phyloP scores from a whole-genome alignment of 345 rosid genomes.

The Erodium maritimum region DNA sequence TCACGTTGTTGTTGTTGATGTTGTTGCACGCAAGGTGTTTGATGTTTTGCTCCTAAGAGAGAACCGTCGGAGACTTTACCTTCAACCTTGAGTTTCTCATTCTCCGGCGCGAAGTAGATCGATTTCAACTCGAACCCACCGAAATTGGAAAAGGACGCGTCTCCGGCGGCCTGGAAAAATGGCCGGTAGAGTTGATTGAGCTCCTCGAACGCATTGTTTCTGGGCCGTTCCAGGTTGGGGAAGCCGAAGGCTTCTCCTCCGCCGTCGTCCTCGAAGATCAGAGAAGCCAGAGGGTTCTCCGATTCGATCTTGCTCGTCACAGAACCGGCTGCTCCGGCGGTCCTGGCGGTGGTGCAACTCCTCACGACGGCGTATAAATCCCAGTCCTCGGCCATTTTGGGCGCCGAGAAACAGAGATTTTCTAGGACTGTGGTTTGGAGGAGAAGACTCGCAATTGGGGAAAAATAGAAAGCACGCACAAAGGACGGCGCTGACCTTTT shows the following conservation, averaged over 20 bases:
- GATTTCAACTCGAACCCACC: background rate
- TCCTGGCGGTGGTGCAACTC: constrained; percentile 30
- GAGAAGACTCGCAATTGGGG: constrained; percentile 16
- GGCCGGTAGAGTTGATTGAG: constrained; percentile 48
- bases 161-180: constrained; percentile 15
- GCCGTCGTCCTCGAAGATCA: constrained; percentile 28
- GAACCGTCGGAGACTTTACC: too few species aligned
- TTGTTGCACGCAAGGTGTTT: too few species aligned
- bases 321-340: background rate
- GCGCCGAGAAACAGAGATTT: too few species aligned
- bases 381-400: constrained; percentile 59
- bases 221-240: constrained; percentile 15
- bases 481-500: constrained; percentile 76
- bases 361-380: constrained; percentile 74
- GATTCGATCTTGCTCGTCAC: background rate
- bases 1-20: too few species aligned
- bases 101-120: background rate
- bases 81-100: too few species aligned
- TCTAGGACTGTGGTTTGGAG: background rate
- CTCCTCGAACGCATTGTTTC: constrained; percentile 24
- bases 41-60: too few species aligned
- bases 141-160: background rate
- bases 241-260: constrained; percentile 25
- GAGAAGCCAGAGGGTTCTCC: constrained; percentile 19
- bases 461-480: constrained; percentile 16